phyloP scores from a whole-genome alignment of 2,329 filamentous ascomycete species.

The Colletotrichum sp. region DNA sequence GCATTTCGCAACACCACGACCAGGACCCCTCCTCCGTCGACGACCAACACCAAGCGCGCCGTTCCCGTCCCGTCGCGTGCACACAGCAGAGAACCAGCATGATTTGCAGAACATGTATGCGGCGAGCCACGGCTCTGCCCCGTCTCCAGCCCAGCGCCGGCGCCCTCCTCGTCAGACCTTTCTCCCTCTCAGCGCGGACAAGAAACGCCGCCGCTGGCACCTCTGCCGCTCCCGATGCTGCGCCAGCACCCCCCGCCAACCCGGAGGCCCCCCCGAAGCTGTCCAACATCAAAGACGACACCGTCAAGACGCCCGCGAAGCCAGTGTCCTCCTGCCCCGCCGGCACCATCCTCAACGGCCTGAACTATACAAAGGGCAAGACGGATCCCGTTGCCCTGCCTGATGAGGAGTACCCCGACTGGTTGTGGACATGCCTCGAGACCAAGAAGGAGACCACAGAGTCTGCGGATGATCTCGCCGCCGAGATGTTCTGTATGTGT shows the following conservation, averaged over 20 bases:
- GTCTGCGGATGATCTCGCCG: constrained; percentile 59
- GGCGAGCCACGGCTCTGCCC: constrained; percentile 43
- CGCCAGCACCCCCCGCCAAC: constrained; percentile 38
- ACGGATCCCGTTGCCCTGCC: constrained; percentile 75
- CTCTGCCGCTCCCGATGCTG: constrained; percentile 12
- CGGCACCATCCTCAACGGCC: constrained; percentile 73
- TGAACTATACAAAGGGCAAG: constrained; percentile 80
- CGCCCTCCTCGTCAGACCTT: constrained; percentile 34
- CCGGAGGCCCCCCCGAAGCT: constrained; percentile 32
- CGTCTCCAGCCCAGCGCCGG: constrained; percentile 25
- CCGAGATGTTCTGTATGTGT: constrained; percentile 80
- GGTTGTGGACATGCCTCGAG: constrained; percentile 79
- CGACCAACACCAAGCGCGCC: not conserved
- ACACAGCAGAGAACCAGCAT: constrained; percentile 26
- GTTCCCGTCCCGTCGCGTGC: not conserved
- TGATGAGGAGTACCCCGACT: constrained; percentile 79
- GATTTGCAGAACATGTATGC: constrained; percentile 56
- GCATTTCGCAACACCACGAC: constrained; percentile 13
- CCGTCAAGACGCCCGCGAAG: constrained; percentile 33
- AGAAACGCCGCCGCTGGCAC: constrained; percentile 11
- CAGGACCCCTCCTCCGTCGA: not conserved
- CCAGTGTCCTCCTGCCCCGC: constrained; percentile 61
- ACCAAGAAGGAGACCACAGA: constrained; percentile 59
- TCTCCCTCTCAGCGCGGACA: constrained; percentile 42
- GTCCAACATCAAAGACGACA: constrained; percentile 32